phyloP scores from a whole-genome alignment of 1,284 basidiomycete species.

The Leccinum griseonigrum region DNA sequence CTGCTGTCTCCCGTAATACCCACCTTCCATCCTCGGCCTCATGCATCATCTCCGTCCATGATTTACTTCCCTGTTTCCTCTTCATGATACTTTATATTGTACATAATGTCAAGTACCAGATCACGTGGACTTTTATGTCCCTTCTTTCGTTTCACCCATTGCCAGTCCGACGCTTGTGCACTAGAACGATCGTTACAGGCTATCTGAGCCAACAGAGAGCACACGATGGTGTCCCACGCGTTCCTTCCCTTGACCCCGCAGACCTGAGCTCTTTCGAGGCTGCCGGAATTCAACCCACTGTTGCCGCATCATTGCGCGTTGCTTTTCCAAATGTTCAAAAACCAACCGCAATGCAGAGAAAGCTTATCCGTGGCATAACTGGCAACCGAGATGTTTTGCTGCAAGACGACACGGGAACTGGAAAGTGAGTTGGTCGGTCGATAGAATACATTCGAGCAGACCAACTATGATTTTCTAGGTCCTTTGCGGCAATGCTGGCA shows the following conservation, averaged over 20 bases:
- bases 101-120: background rate
- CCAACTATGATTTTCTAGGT: conserved; percentile 41
- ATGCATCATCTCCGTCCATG: background rate
- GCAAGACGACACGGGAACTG: conserved; percentile 69
- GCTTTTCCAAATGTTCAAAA: conserved; percentile 61
- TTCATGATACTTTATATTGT: conserved; percentile 2
- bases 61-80: background rate
- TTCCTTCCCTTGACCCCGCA: background rate
- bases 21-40: conserved; percentile 31
- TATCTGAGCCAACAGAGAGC: conserved; percentile 21
- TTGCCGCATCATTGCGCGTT: conserved; percentile 46
- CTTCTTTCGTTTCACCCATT: conserved; percentile 14
- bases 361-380: conserved; percentile 61
- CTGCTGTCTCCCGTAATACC: conserved; percentile 7
- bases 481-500: conserved; percentile 66
- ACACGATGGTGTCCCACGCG: background rate
- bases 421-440: conserved; percentile 56
- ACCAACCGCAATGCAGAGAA: conserved; percentile 59
- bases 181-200: conserved; percentile 14
- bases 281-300: conserved; percentile 47
- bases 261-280: conserved; percentile 41
- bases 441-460: background rate
- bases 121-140: conserved; percentile 24
- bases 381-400: conserved; percentile 59
- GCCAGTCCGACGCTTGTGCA: conserved; percentile 14